Evolutionary conservation across 352 stramenopile genomes (phyloP), one percentile per base, ranked within the genome.

Genomic region (Thalassiosira livingstoniorum): DNA sequence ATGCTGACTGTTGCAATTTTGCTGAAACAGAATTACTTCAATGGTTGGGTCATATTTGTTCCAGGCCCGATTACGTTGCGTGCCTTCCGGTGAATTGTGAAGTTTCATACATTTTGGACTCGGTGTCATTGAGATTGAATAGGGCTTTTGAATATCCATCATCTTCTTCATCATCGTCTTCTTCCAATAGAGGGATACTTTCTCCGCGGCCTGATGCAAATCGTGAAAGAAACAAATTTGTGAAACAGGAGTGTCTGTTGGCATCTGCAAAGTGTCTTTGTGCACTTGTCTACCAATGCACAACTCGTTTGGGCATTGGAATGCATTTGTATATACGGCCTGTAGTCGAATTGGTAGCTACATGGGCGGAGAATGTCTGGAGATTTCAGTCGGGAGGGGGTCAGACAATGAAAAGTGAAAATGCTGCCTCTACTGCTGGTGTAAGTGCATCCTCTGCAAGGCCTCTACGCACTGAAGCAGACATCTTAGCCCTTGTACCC

Each of bases 41-140:
- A 31, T 91, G 85, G 85, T 47, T 94, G 31, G 31, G 25, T 4
- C 81, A 86, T 42, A 70, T 93, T 31, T 93, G 88, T 62, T 84
- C 82, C 1, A 60, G 83, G 25, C 54, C 75, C 21, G 85, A 91
- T 27, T 94, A 93, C 64, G 65, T 94, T 21, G 85, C 75, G 29
- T 60, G 63, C 32, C 78, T 92, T 47, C 80, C 83, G 13, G 39
- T 84, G 11, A 29, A 78, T 34, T 13, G 66, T 54, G 61, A 91
- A 63, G 60, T 88, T 55, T 68, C 78, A 15, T 70, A 84, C 32
- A 80, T 92, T 25, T 62, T 92, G 32, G 68, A 83, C 35, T 85
- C 91, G 45, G 64, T 92, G 31, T 72, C 68, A 15, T 47, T 60
- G 3, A 39, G 75, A 25, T 72, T 87, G 42, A 64, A 74, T 43